Evolutionary conservation across 1,284 basidiomycete genomes (phyloP), one percentile per base, ranked within the genome.

Genomic region (Ceratobasidium sp.): DNA sequence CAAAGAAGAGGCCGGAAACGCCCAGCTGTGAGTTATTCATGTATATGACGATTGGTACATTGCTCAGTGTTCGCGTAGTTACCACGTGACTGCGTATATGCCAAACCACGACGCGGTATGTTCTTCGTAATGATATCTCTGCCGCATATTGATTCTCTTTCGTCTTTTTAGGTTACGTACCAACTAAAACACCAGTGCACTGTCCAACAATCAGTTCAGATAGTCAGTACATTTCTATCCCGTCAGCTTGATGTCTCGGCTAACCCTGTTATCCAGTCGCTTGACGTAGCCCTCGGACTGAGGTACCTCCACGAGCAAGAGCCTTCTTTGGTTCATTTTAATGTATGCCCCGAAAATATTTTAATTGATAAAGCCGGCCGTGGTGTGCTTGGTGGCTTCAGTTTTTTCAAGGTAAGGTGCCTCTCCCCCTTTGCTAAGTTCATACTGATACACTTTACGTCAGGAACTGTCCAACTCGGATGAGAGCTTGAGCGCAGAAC

Each of bases 31-130:
- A 41, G 65, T 67, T 7, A 1, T 29, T 22, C 11, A 17, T 22
- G 19, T 6, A 27, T 15, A 15, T 24, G 36, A 41, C 4, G 36
- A n/a, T 11, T 41, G 36, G 4, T 5, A 41, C 11, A 5, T 41
- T 41, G 36, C 11, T 41, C 6, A 41, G 6, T 41, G 11, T 19
- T 33, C 44, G 15, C 3, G 8, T 53, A 67, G 65, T 15, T 67
- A 67, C 51, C 24, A 24, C 27, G 50, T 67, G n/a, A 54, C 65
- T 2, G 50, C 65, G 2, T 56, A 29, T 31, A 15, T 54, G 31
- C 50, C 33, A 19, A 67, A 67, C 31, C 29, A 11, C n/a, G 65
- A 67, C 41, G 65, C 33, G 19, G 65, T 67, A 67, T 22, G 65
- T 22, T n/a, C 4, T 31, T n/a, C 29, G 24, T 27, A 15, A 56